Evolutionary conservation across 2,329 filamentous ascomycete genomes (phyloP).

Genomic region (Phoma sp.): DNA sequence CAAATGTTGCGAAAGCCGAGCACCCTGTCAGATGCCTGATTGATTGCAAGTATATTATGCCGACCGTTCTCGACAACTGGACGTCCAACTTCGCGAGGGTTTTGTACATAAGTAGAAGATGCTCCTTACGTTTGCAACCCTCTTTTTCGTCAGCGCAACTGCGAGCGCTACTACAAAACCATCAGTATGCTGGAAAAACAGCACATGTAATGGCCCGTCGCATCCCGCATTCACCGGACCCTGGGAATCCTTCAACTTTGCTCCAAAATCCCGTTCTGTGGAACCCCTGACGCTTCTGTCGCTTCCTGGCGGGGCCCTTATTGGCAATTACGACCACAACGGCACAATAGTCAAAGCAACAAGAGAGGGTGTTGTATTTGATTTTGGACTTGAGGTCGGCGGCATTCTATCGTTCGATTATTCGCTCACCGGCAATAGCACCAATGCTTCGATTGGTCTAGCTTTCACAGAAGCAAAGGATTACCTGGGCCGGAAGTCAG

Average conservation of each 20-base stretch:
- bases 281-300: background rate
- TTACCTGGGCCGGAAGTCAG: slow-evolving; percentile 53
- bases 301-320: background rate
- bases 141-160: background rate
- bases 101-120: background rate
- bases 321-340: background rate
- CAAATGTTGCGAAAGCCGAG: slow-evolving; percentile 5
- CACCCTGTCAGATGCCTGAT: background rate
- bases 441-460: slow-evolving; percentile 45
- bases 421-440: slow-evolving; percentile 43
- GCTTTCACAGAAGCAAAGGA: slow-evolving; percentile 53
- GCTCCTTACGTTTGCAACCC: background rate
- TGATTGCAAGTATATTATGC: background rate
- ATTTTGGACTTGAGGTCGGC: slow-evolving; percentile 66
- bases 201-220: background rate
- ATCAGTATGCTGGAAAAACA: slow-evolving; percentile 6
- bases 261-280: slow-evolving; percentile 2
- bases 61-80: background rate
- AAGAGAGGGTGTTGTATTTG: slow-evolving; percentile 52
- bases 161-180: background rate
- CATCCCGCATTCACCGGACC: background rate
- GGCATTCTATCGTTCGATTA: slow-evolving; percentile 63
- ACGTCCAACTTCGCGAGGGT: background rate
- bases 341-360: background rate
- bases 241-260: slow-evolving; percentile 5